Percentiles rank a stretch among this genome's conserved stretches.
phyloP scores from a whole-genome alignment of 2,329 filamentous ascomycete genomes.

The Colletotrichum tamarilloi region DNA sequence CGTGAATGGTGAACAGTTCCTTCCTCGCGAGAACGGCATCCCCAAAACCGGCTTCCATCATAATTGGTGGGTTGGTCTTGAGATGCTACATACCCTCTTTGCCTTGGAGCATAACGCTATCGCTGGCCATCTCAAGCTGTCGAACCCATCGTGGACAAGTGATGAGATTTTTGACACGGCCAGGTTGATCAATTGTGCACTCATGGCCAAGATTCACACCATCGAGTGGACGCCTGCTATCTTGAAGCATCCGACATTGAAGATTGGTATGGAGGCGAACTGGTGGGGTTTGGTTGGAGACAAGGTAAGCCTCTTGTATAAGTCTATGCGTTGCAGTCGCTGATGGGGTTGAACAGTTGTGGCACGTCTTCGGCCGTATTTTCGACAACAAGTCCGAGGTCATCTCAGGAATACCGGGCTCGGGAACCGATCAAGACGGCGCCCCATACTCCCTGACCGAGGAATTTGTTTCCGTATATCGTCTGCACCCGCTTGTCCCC shows the following conservation, averaged over 20 bases:
- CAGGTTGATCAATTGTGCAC: slow-evolving; percentile 54
- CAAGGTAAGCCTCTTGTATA: slow-evolving; percentile 40
- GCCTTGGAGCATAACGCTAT: slow-evolving; percentile 58
- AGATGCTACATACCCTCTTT: slow-evolving; percentile 58
- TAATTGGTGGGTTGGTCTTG: slow-evolving; percentile 60
- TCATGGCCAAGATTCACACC: slow-evolving; percentile 62
- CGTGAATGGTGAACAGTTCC: slow-evolving; percentile 44
- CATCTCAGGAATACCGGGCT: slow-evolving; percentile 38
- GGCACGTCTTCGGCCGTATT: slow-evolving; percentile 46
- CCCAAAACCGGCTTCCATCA: slow-evolving; percentile 53
- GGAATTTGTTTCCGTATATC: slow-evolving; percentile 49
- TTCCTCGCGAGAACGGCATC: slow-evolving; percentile 53
- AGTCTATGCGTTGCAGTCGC: too few species aligned
- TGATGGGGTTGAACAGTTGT: slow-evolving; percentile 38
- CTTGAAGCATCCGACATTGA: slow-evolving; percentile 53
- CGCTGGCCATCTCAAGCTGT: slow-evolving; percentile 49
- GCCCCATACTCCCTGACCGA: slow-evolving; percentile 55
- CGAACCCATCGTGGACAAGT: slow-evolving; percentile 49
- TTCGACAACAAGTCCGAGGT: slow-evolving; percentile 15
- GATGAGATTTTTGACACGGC: slow-evolving; percentile 58
- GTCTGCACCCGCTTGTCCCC: slow-evolving; percentile 54
- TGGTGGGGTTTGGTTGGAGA: slow-evolving; percentile 59
- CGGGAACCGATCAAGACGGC: slow-evolving; percentile 46
- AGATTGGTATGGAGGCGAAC: slow-evolving; percentile 56
- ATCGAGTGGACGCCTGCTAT: slow-evolving; percentile 62